A percentile compares a stretch with the other conserved stretches of the same genome.
Conservation (phyloP, 2,329 filamentous ascomycete genomes). For the Diaporthe sp. region DNA sequence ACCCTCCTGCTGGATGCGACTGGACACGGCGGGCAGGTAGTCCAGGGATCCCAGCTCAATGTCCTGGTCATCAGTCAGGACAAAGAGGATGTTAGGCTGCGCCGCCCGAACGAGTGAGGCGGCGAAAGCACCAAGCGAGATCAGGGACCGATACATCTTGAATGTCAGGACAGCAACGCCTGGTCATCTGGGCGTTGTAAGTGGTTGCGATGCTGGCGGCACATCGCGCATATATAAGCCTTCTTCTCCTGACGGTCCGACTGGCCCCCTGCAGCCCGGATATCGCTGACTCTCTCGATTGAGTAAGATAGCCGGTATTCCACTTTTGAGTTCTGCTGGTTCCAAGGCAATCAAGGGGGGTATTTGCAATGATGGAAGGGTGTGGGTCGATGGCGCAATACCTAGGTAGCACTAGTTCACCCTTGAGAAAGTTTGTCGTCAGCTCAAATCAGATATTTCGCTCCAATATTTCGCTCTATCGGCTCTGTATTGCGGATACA, state of each 20-base stretch:
- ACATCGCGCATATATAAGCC: neutral
- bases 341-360: neutral
- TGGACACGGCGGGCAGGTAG: slow-evolving; percentile 32
- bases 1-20: slow-evolving; percentile 37
- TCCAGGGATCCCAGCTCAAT: slow-evolving; percentile 40
- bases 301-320: neutral
- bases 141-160: slow-evolving; percentile 37
- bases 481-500: neutral
- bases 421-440: neutral
- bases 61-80: slow-evolving; percentile 40
- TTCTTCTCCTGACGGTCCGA: neutral
- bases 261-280: neutral
- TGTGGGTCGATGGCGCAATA: slow-evolving; percentile 41
- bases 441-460: neutral
- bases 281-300: slow-evolving; percentile 10
- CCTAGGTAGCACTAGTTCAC: neutral
- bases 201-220: neutral
- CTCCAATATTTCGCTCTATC: neutral
- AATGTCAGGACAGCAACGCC: neutral
- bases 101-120: slow-evolving; percentile 36
- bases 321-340: neutral
- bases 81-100: slow-evolving; percentile 41
- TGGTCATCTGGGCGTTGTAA: neutral
- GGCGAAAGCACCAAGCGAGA: slow-evolving; percentile 35
- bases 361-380: slow-evolving; percentile 34